These are phyloP conservation scores for Amanita rubescens DNA, from an alignment of 768 basidiomycete species.

Conservation along the genomic window DNA sequence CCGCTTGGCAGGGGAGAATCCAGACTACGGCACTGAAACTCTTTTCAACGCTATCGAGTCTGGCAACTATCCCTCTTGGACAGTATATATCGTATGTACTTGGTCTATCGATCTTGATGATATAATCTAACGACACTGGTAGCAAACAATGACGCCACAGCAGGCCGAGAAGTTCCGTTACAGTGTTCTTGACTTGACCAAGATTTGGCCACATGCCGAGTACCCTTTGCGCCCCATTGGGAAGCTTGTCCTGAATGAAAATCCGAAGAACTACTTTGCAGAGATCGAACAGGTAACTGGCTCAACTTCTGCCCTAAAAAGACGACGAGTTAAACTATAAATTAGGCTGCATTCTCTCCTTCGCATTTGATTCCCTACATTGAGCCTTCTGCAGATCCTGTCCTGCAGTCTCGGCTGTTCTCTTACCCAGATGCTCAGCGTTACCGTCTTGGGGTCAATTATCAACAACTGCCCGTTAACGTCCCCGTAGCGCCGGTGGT, in stretches of 20 bases:
- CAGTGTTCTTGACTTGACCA: conserved; percentile 88
- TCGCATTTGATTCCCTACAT: conserved; percentile 84
- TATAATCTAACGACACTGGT: not conserved
- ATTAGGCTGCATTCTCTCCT: conserved; percentile 77
- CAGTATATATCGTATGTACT: conserved; percentile 66
- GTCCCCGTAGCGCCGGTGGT: conserved; percentile 61
- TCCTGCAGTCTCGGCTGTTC: conserved; percentile 91
- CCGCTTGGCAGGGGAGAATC: conserved; percentile 63
- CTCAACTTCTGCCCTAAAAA: conserved; percentile 18
- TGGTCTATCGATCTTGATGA: not conserved
- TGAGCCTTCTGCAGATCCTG: conserved; percentile 87
- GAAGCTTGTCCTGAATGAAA: conserved; percentile 75
- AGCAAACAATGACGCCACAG: conserved; percentile 90
- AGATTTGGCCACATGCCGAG: conserved; percentile 83
- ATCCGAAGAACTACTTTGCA: conserved; percentile 83
- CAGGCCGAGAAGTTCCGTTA: conserved; percentile 88
- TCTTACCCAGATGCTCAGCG: conserved; percentile 89
- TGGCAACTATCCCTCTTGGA: conserved; percentile 80
- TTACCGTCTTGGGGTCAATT: conserved; percentile 75
- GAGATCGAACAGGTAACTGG: conserved; percentile 80
- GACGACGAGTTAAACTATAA: not conserved
- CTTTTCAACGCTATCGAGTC: conserved; percentile 80
- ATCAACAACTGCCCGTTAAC: conserved; percentile 86
- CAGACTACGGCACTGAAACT: conserved; percentile 77
- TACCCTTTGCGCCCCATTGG: conserved; percentile 86